phyloP scores from a whole-genome alignment of 805 yeast species.

The Ogataea neopini region DNA sequence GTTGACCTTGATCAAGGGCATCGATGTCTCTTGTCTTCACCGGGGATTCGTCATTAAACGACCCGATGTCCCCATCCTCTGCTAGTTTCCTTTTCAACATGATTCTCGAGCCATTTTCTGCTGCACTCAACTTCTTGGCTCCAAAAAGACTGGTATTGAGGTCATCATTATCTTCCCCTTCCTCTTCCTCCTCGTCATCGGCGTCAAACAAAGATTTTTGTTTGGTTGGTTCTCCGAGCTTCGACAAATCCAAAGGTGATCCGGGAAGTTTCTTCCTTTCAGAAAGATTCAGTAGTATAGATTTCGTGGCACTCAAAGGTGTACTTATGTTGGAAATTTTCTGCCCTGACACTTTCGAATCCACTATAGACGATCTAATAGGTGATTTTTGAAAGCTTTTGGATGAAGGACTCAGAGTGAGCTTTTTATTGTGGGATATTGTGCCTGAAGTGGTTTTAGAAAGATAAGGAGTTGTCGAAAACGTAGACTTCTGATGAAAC shows the following conservation, averaged over 20 bases:
- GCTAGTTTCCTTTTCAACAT: slow-evolving; percentile 11
- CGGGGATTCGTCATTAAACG: slow-evolving; percentile 13
- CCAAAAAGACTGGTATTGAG: slow-evolving; percentile 1
- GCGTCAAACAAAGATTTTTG: slow-evolving; percentile 13
- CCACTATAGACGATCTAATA: slow-evolving; percentile 1
- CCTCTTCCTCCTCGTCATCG: slow-evolving; percentile 14
- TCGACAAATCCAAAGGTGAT: slow-evolving; percentile 1
- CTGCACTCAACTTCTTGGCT: not conserved
- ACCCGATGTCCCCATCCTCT: slow-evolving; percentile 5
- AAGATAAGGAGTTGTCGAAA: slow-evolving; percentile 27
- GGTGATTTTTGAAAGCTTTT: not conserved
- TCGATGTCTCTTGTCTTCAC: slow-evolving; percentile 11
- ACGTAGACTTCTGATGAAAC: slow-evolving; percentile 11
- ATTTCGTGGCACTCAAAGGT: slow-evolving; percentile 8
- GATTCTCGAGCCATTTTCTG: slow-evolving; percentile 3
- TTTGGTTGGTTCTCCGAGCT: not conserved
- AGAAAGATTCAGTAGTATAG: slow-evolving; percentile 9
- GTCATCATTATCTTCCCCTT: slow-evolving; percentile 10
- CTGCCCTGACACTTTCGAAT: slow-evolving; percentile 4
- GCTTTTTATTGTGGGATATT: not conserved
- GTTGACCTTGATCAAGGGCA: slow-evolving; percentile 2
- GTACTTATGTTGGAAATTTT: slow-evolving; percentile 7
- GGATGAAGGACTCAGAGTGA: not conserved
- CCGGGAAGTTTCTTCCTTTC: slow-evolving; percentile 4
- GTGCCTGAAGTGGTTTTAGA: slow-evolving; percentile 11